phyloP scores from a whole-genome alignment of 2,329 filamentous ascomycete genomes.

The Xylaria arbuscula region DNA sequence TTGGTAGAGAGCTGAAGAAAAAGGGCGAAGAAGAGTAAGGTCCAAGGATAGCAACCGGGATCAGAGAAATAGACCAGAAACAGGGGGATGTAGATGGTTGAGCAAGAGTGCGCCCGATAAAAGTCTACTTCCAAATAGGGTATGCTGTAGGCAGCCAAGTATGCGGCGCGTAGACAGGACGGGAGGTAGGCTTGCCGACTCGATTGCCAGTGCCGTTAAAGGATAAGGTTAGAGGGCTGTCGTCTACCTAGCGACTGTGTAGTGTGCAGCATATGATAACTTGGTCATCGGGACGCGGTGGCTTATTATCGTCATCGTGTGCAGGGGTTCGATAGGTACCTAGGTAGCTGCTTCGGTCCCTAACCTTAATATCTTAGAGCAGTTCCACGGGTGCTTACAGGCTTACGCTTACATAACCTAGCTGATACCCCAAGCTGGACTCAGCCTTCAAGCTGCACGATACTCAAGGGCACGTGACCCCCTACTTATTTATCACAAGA shows the following conservation, averaged over 20 bases:
- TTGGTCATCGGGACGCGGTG: slow-evolving; percentile 20
- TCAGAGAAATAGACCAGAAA: slow-evolving; percentile 13
- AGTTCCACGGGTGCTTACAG: too few relatives aligned
- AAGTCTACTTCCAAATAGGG: not conserved
- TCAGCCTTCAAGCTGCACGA: too few relatives aligned
- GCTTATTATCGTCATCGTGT: slow-evolving; percentile 33
- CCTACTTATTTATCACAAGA: too few relatives aligned
- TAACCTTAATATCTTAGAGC: too few relatives aligned
- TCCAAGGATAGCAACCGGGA: slow-evolving; percentile 9
- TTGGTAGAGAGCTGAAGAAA: slow-evolving; percentile 10
- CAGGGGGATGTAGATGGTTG: slow-evolving; percentile 10
- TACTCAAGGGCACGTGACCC: too few relatives aligned
- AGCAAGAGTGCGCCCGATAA: not conserved
- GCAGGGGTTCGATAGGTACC: slow-evolving; percentile 12
- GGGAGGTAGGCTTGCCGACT: not conserved
- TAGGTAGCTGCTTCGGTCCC: not conserved
- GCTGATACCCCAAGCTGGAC: not conserved
- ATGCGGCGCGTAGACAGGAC: not conserved
- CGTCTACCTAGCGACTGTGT: not conserved
- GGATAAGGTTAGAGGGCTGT: slow-evolving; percentile 8
- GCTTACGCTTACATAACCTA: too few relatives aligned
- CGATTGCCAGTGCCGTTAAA: not conserved
- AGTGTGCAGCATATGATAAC: not conserved
- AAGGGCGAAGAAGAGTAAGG: not conserved
- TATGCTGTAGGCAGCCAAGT: not conserved